Conservation (phyloP, 2,329 filamentous ascomycete genomes). For the Fusarium nygamai region DNA sequence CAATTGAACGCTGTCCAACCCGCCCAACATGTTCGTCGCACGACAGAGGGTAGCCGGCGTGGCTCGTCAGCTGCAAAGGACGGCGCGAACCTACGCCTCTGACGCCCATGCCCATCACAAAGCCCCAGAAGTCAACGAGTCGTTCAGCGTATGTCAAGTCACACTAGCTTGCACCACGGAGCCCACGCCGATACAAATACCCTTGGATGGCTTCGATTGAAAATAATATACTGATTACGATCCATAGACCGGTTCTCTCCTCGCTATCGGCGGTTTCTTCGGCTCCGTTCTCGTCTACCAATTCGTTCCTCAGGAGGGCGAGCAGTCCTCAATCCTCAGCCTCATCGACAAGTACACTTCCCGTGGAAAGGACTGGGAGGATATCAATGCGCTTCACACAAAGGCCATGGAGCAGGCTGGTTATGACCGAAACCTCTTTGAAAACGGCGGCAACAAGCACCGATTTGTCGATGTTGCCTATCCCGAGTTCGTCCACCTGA, state of each 20-base stretch:
- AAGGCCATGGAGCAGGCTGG: conserved; percentile 65
- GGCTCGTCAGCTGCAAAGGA: conserved; percentile 51
- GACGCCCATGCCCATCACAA: conserved; percentile 60
- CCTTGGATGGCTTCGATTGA: conserved; percentile 1
- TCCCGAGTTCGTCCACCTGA: conserved; percentile 63
- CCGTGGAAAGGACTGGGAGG: conserved; percentile 60
- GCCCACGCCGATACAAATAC: not conserved
- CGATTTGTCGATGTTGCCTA: conserved; percentile 62
- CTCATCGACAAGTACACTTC: conserved; percentile 60
- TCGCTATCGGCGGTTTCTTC: conserved; percentile 57
- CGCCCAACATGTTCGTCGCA: conserved; percentile 53
- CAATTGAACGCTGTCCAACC: conserved; percentile 48
- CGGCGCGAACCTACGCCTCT: conserved; percentile 64
- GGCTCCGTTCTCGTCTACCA: conserved; percentile 58
- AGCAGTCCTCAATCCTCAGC: conserved; percentile 57
- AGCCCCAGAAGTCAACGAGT: conserved; percentile 61
- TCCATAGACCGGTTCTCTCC: conserved; percentile 60
- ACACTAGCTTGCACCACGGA: conserved; percentile 25
- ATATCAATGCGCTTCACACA: conserved; percentile 63
- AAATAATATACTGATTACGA: conserved; percentile 16
- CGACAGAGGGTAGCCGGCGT: conserved; percentile 56
- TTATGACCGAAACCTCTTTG: conserved; percentile 66
- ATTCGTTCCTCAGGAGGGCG: conserved; percentile 61
- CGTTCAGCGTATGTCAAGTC: conserved; percentile 65
- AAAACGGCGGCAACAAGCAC: conserved; percentile 55